Evolutionary conservation across 495 filamentous ascomycete species (phyloP).

Genomic region (Neurospora hispaniola): DNA sequence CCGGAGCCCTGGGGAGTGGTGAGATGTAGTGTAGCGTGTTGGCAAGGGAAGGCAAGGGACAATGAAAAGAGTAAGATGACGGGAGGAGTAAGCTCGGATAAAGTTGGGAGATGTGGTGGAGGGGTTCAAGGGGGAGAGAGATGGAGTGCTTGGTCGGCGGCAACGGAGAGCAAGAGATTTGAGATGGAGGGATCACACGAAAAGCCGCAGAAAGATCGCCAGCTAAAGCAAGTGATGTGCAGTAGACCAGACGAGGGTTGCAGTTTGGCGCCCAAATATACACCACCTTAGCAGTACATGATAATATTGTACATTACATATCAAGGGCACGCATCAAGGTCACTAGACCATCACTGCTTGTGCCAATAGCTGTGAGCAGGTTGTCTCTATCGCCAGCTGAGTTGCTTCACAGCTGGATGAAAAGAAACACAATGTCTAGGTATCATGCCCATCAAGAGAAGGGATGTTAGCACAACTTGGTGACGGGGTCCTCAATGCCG

Average conservation of each 20-base stretch:
- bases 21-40: not conserved
- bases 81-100: not conserved
- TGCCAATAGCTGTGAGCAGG: not conserved
- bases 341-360: not conserved
- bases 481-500: not conserved
- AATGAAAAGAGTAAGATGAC: not conserved
- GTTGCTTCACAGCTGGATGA: not conserved
- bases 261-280: not conserved
- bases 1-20: not conserved
- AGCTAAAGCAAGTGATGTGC: not conserved
- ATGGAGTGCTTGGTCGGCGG: not conserved
- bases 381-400: not conserved
- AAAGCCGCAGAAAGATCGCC: not conserved
- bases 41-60: not conserved
- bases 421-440: no score
- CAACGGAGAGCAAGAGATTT: not conserved
- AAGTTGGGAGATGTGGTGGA: not conserved
- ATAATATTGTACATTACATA: not conserved
- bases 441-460: not conserved
- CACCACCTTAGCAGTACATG: no score
- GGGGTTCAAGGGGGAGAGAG: not conserved
- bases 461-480: not conserved
- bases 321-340: not conserved
- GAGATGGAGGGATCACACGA: not conserved
- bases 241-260: not conserved